Base-by-base conservation (phyloP, 176 grass and related monocot species). In the Raddia distichophylla region DNA sequence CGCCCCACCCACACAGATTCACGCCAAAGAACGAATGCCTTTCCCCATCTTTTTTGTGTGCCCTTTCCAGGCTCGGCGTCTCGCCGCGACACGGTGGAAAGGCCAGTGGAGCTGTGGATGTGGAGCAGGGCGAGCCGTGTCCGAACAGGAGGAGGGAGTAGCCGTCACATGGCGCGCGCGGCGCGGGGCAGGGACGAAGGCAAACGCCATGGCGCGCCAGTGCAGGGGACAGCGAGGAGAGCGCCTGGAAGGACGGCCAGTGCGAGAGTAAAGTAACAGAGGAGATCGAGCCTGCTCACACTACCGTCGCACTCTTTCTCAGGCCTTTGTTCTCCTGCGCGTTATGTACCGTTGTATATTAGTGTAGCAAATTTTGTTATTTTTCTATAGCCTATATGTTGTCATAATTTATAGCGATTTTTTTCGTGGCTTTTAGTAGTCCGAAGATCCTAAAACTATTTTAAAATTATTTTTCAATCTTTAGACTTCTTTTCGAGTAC, bases 21-120 rank as follows among this genome's bases (percentile, higher is more conserved):
- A 74, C 27, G 37, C 37, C 37, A 22, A 20, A 27, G 60, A 58
- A 68, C 74, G 48, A 68, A 74, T 63, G 63, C 34, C 33, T 47
- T 76, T 76, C 74, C 67, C 74, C 60, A 86, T 15, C 45, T 68
- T 32, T 32, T 81, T 20, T 55, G 58, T 56, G 42, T 46, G 27
- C 37, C 8, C 27, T 75, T 87, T 76, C 63, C 85, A 82, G 85
- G 53, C 85, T 52, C 65, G 33, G 22, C 73, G 40, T 62, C 74
- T 59, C 55, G 55, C 16, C 18, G 65, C 17, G 70, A 54, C 53
- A 44, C 51, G 49, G n/a, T 44, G 27, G 12, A 75, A 80, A 69
- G 45, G 62, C 2, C 10, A 37, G 62, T 53, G 78, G 63, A 10
- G 43, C 71, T 27, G 27, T 27, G 27, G 27, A 40, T 0, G 37